Base-by-base conservation (phyloP, 441 rosid genomes). In the Kokia cookei region DNA sequence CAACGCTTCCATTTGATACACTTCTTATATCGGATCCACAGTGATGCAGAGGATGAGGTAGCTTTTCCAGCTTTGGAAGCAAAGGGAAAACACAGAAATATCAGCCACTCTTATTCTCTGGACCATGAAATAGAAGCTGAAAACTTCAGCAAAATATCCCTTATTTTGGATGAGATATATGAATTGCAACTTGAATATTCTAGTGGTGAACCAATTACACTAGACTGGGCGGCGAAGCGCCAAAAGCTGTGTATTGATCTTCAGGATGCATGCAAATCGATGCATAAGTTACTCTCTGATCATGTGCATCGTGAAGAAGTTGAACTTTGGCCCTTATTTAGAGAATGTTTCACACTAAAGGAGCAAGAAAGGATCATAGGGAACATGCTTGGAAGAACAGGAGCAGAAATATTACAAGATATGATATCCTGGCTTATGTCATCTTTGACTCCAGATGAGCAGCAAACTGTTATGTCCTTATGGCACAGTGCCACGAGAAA, bases 21-120 rank as follows among this genome's bases (percentile, higher is more conserved):
- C 74, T 79, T 81, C 65, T 72, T 88, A 40, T 83, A 85, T 85
- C 90, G 80, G 86, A 84, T 91, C 55, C 98, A 91, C 59, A 87
- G 90, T 43, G 87, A 84, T 74, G 86, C 91, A 4, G 98, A 95
- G 78, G 99, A 93, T 78, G 96, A 91, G 81, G 79, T 89, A 64
- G 93, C 92, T 24, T 93, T 93, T 82, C 99, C 99, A 75, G 95
- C 93, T 22, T 48, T 95, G 66, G 97, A 95, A 84, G 86, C 88
- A 17, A 87, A 89, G 83, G 92, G 90, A 58, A 74, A 85, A 63
- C 79, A 85, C 15, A 82, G 76, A 76, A 90, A 93, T 40, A 87
- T 96, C 64, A 86, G 91, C 73, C 86, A 73, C 65, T 89, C 95
- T 7, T 96, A 87, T 72, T 75, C 86, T 42, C 85, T 93, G 64